Base-by-base conservation (phyloP, 306 rosid genomes). In the Fragaria vesca region DNA sequence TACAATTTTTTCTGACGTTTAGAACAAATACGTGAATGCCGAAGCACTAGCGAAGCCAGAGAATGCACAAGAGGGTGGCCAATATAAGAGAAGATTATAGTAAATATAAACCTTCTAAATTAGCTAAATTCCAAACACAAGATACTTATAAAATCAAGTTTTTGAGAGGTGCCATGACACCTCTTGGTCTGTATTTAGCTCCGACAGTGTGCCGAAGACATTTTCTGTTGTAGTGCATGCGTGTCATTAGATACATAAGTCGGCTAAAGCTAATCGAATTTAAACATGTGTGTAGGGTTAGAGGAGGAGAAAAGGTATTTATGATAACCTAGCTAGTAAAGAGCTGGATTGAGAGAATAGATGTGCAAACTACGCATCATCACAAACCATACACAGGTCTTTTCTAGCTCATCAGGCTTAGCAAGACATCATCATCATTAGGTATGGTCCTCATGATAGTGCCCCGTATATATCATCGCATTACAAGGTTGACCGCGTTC, bases 401-500 rank as follows among this genome's bases (percentile, higher is more conserved):
- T 12, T 13, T 61, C 18, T 13, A 28, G 40, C 12, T 57, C 24
- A 55, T 38, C 5, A 38, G 15, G 30, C 17, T 60, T 62, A 62
- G n/a, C 34, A 63, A 16, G 10, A 62, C 68, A 62, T 36, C 76
- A 17, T 43, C 73, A 78, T 78, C 73, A 78, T 73, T 73, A 45
- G 60, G 38, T 10, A 74, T 63, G 72, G 76, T 73, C 79, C 78
- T n/a, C 13, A 16, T 34, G 12, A 48, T 28, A 1, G 2, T 50
- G 75, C 62, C 36, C n/a, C 67, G 12, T 62, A 0, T 15, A 57
- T 48, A 8, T 57, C 0, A 21, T 58, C 12, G 65, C 36, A 61
- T 61, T 12, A 12, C 42, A 34, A 74, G 73, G 78, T 83, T 83
- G 83, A 83, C 86, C 13, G 40, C 36, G 45, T 45, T 54, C 34